These are phyloP conservation scores for Kwoniella heveanensis DNA, from an alignment of 768 basidiomycete genomes.

Conservation along the genomic window DNA sequence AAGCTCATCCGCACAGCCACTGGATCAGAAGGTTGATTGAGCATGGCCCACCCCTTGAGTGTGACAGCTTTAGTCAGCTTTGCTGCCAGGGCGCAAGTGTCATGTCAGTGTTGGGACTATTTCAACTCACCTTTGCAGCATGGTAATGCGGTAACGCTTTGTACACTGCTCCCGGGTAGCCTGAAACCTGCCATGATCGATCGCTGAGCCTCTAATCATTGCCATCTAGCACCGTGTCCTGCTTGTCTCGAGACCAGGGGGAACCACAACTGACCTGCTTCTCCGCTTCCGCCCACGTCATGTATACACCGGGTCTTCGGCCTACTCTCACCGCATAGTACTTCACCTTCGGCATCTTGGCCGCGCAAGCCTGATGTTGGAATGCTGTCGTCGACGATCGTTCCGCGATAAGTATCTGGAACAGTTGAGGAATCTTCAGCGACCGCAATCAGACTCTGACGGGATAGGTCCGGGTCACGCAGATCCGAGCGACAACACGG, in stretches of 20 bases:
- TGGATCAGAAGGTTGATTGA: not conserved
- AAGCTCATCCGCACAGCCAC: not conserved
- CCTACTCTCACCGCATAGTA: slow-evolving; percentile 44
- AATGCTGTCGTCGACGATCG: too few relatives aligned
- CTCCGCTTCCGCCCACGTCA: slow-evolving; percentile 38
- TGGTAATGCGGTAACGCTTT: slow-evolving; percentile 25
- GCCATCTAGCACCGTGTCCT: too few relatives aligned
- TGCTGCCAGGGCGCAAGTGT: not conserved
- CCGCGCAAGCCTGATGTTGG: too few relatives aligned
- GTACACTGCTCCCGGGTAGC: slow-evolving; percentile 39
- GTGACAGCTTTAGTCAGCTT: not conserved
- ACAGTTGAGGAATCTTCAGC: too few relatives aligned
- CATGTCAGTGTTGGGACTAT: too few relatives aligned
- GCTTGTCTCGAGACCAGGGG: too few relatives aligned
- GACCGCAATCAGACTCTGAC: too few relatives aligned
- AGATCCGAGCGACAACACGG: too few relatives aligned
- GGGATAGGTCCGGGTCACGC: too few relatives aligned
- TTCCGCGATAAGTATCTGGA: too few relatives aligned
- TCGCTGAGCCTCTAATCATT: too few relatives aligned
- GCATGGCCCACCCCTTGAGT: slow-evolving; percentile 12
- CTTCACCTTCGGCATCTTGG: slow-evolving; percentile 26
- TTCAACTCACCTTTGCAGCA: slow-evolving; percentile 42
- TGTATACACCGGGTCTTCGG: slow-evolving; percentile 41
- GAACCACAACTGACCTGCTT: slow-evolving; percentile 30
- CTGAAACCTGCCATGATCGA: slow-evolving; percentile 13